phyloP scores from a whole-genome alignment of 176 grass and related monocot genomes.

The Triticum turgidum region DNA sequence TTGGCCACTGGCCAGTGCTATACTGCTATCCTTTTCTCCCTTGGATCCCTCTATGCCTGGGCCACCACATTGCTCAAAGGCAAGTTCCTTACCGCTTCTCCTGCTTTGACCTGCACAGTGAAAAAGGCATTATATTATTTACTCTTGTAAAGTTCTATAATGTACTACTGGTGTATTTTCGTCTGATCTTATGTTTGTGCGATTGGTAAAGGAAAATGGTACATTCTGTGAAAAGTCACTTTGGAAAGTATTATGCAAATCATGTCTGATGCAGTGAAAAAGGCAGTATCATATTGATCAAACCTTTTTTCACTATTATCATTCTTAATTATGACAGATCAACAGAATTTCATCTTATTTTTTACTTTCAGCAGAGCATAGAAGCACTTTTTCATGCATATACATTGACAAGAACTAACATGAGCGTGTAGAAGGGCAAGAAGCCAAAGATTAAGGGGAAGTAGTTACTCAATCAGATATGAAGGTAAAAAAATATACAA shows the following conservation, averaged over 20 bases:
- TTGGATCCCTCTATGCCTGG: slow-evolving; percentile 52
- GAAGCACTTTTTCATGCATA: background rate
- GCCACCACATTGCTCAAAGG: slow-evolving; percentile 54
- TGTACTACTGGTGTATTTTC: background rate
- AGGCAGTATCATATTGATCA: background rate
- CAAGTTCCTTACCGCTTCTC: slow-evolving; percentile 3
- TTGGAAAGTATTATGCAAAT: too few species aligned
- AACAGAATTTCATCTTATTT: background rate
- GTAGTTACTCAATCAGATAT: slow-evolving; percentile 2
- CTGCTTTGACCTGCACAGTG: slow-evolving; percentile 51
- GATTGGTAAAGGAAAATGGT: background rate
- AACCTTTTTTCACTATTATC: background rate
- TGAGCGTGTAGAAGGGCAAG: background rate
- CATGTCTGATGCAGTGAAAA: too few species aligned
- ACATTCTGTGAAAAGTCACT: background rate
- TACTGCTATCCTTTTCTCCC: slow-evolving; percentile 21
- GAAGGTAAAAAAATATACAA: background rate
- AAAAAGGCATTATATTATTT: slow-evolving; percentile 30
- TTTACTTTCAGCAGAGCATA: background rate
- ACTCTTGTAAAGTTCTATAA: background rate
- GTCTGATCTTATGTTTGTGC: background rate
- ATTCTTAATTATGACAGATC: background rate
- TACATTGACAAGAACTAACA: background rate
- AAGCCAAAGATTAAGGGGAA: background rate
- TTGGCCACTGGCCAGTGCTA: background rate